Percentiles rank a stretch among this genome's conserved stretches.
Conservation (phyloP, 306 rosid genomes). For the Dryas octopetala region DNA sequence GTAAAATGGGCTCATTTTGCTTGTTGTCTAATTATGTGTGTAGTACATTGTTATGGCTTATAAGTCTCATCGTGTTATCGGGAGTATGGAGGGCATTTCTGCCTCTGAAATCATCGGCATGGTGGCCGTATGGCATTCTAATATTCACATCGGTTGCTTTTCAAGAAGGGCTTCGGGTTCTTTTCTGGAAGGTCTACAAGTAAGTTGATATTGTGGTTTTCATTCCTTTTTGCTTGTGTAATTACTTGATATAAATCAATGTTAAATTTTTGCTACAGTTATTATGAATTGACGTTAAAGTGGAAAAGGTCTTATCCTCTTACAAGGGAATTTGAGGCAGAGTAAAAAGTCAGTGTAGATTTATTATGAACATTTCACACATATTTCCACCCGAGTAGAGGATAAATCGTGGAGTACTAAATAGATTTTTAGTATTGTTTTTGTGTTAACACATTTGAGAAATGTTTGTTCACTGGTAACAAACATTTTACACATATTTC, state of each 20-base stretch:
- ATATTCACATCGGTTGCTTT: conserved; percentile 71
- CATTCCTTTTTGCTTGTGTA: background rate
- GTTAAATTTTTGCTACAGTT: background rate
- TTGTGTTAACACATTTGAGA: background rate
- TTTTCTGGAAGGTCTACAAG: conserved; percentile 78
- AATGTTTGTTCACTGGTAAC: background rate
- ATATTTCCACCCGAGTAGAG: background rate
- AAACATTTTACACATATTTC: background rate
- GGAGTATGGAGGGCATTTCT: conserved; percentile 86
- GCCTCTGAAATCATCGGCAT: conserved; percentile 52
- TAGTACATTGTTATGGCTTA: conserved; percentile 87
- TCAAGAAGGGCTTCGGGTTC: conserved; percentile 85
- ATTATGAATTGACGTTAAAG: background rate
- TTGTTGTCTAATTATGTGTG: conserved; percentile 11
- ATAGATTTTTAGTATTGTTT: background rate
- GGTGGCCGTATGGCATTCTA: conserved; percentile 79
- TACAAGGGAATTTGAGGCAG: background rate
- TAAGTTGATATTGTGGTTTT: conserved; percentile 30
- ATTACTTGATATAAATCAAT: background rate
- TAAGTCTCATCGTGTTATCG: conserved; percentile 77
- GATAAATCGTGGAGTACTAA: conserved; percentile 2
- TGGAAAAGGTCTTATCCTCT: background rate
- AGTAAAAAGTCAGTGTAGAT: background rate
- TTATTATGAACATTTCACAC: background rate
- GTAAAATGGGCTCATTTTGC: background rate